Conservation (phyloP, 495 filamentous ascomycete genomes). For the Neurospora cerealis region DNA sequence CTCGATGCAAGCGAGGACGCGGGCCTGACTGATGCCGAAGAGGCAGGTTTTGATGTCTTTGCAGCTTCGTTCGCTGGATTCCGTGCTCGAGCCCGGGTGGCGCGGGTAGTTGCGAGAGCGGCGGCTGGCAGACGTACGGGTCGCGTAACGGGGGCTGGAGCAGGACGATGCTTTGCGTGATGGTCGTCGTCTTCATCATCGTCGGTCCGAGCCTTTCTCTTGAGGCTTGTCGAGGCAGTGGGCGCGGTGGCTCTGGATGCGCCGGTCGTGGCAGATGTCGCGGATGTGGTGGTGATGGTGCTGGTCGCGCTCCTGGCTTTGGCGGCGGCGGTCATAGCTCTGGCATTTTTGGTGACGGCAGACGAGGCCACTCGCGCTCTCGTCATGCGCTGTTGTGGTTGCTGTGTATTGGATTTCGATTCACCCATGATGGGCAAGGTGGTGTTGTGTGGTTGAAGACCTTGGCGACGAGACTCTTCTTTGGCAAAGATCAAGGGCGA, state of each 20-base stretch:
- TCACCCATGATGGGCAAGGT: slow-evolving; percentile 19
- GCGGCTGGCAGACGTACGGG: slow-evolving; percentile 14
- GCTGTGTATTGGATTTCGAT: slow-evolving; percentile 23
- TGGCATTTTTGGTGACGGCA: slow-evolving; percentile 26
- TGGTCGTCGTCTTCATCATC: slow-evolving; percentile 32
- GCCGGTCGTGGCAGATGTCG: slow-evolving; percentile 11
- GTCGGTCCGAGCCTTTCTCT: slow-evolving; percentile 38
- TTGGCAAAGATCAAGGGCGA: background rate
- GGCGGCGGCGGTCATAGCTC: slow-evolving; percentile 24
- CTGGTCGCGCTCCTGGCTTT: slow-evolving; percentile 27
- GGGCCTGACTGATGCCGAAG: background rate
- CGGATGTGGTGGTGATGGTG: slow-evolving; percentile 7
- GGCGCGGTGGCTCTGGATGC: background rate
- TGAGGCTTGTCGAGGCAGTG: slow-evolving; percentile 11
- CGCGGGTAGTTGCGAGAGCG: slow-evolving; percentile 29
- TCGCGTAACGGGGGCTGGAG: slow-evolving; percentile 1
- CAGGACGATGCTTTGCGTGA: slow-evolving; percentile 16
- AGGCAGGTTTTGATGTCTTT: background rate
- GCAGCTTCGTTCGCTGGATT: slow-evolving; percentile 21
- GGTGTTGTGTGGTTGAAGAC: background rate
- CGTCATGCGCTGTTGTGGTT: slow-evolving; percentile 50
- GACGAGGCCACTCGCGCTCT: slow-evolving; percentile 47
- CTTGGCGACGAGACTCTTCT: background rate
- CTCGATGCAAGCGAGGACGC: background rate
- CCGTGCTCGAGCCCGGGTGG: slow-evolving; percentile 32